Conservation (phyloP, 352 stramenopile genomes). For the Phytophthora sansomeana region DNA sequence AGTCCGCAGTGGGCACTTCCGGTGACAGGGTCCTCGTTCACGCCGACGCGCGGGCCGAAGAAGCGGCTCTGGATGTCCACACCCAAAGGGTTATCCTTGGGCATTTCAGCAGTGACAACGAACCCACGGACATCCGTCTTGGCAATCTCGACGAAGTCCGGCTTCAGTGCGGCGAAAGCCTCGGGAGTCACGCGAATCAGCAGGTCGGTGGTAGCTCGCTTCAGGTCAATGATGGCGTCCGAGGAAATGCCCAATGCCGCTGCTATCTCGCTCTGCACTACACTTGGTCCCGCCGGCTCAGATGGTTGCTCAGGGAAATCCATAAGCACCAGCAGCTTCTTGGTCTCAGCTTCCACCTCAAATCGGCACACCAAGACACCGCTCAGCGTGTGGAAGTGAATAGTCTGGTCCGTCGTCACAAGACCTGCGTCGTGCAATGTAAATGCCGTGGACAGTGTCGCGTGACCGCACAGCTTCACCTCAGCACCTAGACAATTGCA, state of each 20-base stretch:
- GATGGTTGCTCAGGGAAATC: conserved; percentile 58
- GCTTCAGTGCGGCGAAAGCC: conserved; percentile 25
- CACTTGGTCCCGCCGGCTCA: conserved; percentile 8
- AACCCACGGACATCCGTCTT: conserved; percentile 24
- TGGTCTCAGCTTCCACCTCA: conserved; percentile 20
- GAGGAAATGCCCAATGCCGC: conserved; percentile 19
- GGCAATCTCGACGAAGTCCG: conserved; percentile 33
- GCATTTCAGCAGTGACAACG: conserved; percentile 22
- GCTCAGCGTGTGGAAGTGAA: conserved; percentile 81
- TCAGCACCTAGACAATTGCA: conserved; percentile 50
- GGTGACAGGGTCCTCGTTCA: conserved; percentile 95
- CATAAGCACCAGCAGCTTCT: conserved; percentile 60
- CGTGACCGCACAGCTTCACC: conserved; percentile 93
- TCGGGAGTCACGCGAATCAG: conserved; percentile 37
- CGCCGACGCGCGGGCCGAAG: conserved; percentile 89
- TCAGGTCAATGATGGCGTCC: conserved; percentile 32
- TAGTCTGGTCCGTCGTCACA: conserved; percentile 41
- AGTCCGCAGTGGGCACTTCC: conserved; percentile 92
- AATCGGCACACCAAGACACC: conserved; percentile 53
- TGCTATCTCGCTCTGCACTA: conserved; percentile 18
- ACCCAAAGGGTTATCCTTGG: conserved; percentile 13
- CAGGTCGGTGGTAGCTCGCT: conserved; percentile 33
- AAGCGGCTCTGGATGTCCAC: conserved; percentile 79
- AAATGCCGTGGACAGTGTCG: conserved; percentile 86
- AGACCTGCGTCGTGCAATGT: conserved; percentile 71